A percentile compares a stretch with the other conserved stretches of the same genome.
Conservation (phyloP, 441 rosid species). For the Aquilaria agallochum region DNA sequence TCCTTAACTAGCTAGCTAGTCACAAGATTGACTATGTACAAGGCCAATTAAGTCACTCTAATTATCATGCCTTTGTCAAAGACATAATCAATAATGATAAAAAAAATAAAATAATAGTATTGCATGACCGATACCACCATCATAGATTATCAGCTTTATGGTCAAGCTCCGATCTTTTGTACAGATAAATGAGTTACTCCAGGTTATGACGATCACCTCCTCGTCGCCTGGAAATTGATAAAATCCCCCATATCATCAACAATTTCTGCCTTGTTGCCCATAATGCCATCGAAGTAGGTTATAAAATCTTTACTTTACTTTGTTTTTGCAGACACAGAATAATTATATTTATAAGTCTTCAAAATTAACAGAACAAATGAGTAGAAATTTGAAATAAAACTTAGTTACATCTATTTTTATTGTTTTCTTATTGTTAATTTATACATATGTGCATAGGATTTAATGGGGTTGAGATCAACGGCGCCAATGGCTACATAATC, state of each 20-base stretch:
- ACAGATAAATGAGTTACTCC: constrained; percentile 18
- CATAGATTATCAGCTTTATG: constrained; percentile 21
- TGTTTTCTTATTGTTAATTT: background rate
- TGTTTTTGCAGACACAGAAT: too few relatives aligned
- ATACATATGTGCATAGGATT: constrained; percentile 14
- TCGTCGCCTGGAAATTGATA: constrained; percentile 4
- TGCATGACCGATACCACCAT: too few relatives aligned
- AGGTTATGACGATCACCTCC: constrained; percentile 17
- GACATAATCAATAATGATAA: too few relatives aligned
- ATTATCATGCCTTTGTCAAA: too few relatives aligned
- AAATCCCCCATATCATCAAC: constrained; percentile 5
- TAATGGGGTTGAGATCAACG: constrained; percentile 30
- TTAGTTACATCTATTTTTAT: too few relatives aligned
- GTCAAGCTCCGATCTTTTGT: constrained; percentile 13
- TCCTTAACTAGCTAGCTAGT: too few relatives aligned
- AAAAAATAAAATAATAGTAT: too few relatives aligned
- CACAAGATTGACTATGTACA: too few relatives aligned
- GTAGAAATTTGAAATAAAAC: too few relatives aligned
- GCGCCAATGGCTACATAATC: constrained; percentile 21
- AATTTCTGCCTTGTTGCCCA: constrained; percentile 18
- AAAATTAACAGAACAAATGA: too few relatives aligned
- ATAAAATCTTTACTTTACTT: background rate
- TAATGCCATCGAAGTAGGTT: constrained; percentile 24
- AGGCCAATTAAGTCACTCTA: too few relatives aligned
- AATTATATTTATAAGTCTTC: too few relatives aligned